Base-by-base conservation (phyloP, 768 basidiomycete species). In the Termitomyces sp. region DNA sequence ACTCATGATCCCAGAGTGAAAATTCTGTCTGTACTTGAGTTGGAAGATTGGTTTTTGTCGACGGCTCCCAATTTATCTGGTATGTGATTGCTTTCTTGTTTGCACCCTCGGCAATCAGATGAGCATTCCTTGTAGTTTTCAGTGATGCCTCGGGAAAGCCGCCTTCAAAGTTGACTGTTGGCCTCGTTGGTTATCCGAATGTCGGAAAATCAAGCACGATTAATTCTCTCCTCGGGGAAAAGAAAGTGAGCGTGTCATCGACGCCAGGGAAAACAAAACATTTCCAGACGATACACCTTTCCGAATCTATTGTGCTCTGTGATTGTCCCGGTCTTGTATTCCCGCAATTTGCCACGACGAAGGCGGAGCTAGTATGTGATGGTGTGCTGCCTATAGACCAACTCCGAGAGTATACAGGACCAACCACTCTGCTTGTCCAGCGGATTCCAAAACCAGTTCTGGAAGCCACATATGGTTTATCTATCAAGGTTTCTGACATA, bases 261-360 rank as follows among this genome's bases (percentile, higher is more conserved):
- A 99, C 97, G 0, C 97, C 97, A 0, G 97, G 97, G 59, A 91
- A 98, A 74, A 99, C 97, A 14, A 99, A 99, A 67, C 96, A 99
- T 71, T 98, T 98, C 73, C 97, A 99, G 70, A 98, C 97, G 0
- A 94, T 98, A 62, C 84, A 93, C 64, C 80, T 99, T n/a, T 94
- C 93, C 11, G 82, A 88, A 17, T 76, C 83, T 2, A 87, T 98
- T 41, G 76, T 87, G 45, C 81, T 99, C 19, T 98, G 95, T 62
- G 97, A 99, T 72, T 99, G 97, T 73, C 97, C 97, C 17, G 97
- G 97, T 66, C 75, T 98, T 35, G 97, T 99, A 37, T 98, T 98
- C 66, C 97, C 97, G 6, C 97, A 99, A 65, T 99, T 98, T 70
- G 91, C 97, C 2, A 94, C 91, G 26, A 98, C 94, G 2, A 93